Evolutionary conservation across 371 early-diverging fungal species (phyloP), one percentile per base, ranked within the genome.

Genomic region (Parasitella parasitica): DNA sequence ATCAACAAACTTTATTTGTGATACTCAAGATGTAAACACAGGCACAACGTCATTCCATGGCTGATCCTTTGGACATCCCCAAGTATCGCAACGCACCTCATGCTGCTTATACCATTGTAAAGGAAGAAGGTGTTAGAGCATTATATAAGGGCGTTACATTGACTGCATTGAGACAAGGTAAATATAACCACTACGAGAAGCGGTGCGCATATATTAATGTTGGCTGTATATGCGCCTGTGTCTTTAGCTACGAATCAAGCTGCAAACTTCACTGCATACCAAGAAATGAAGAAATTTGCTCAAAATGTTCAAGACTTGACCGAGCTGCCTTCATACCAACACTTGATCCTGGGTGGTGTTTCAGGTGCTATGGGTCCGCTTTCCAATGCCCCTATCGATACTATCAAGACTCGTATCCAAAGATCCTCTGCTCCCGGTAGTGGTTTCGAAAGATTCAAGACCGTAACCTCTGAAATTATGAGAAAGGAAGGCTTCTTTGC

Each of bases 351-450:
- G 55, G 98, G 98, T 69, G 93, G 94, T 66, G 81, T 98, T 37
- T 94, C 94, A 55, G 98, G 98, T 60, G 98, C 97, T 8, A 94
- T 94, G 94, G 94, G 78, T 18, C 98, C 98, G 2, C 80, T 97
- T 16, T 94, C 92, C 60, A 98, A 98, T 77, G 96, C 95, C 28
- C 98, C 98, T 28, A 96, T 98, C 57, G 98, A 98, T 77, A 97
- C 96, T 43, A 95, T 98, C 74, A 98, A 98, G 83, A 98, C 98
- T 4, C 93, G 98, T 77, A 94, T 98, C 66, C 98, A 98, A 72
- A 91, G 78, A 79, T 86, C 89, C 4, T 84, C 89, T n/a, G 83
- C 86, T 7, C 82, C 84, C 24, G 89, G 95, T 54, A 82, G 83
- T 20, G 95, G 92, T 20, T 94, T 89, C 85, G 72, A 76, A 39